These are phyloP conservation scores for Verticillium nubilum DNA, from an alignment of 2,329 filamentous ascomycete genomes.

Conservation along the genomic window DNA sequence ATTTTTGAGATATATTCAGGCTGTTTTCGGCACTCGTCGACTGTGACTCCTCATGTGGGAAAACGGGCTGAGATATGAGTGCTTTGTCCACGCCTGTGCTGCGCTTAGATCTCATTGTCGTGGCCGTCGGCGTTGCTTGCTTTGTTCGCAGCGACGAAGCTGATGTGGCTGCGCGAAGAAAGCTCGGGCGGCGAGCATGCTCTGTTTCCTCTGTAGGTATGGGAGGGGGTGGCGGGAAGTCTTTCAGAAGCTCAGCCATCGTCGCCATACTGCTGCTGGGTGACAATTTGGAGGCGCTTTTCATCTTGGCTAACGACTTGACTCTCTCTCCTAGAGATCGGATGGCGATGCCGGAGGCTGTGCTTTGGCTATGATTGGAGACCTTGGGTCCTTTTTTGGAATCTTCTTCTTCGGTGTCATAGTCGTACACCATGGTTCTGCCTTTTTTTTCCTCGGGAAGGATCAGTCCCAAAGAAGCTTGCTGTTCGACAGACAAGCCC, in stretches of 20 bases:
- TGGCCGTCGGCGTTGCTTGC: slow-evolving; percentile 4
- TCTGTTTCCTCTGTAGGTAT: not conserved
- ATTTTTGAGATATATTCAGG: not conserved
- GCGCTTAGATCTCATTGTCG: slow-evolving; percentile 8
- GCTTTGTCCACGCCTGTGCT: slow-evolving; percentile 8
- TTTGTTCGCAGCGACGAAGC: slow-evolving; percentile 3
- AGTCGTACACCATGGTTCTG: slow-evolving; percentile 8
- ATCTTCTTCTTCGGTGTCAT: slow-evolving; percentile 7
- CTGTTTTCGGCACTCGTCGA: not conserved
- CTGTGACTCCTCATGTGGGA: not conserved
- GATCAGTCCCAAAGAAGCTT: slow-evolving; percentile 9
- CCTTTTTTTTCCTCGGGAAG: slow-evolving; percentile 6
- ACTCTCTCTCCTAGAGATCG: slow-evolving; percentile 3
- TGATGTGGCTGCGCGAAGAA: not conserved
- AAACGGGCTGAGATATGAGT: slow-evolving; percentile 6
- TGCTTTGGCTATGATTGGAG: not conserved
- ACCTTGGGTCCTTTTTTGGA: too few species aligned
- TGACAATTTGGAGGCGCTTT: not conserved
- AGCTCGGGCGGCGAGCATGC: not conserved
- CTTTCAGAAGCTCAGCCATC: not conserved
- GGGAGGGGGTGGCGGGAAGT: not conserved
- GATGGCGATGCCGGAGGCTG: slow-evolving; percentile 5
- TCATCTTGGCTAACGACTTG: slow-evolving; percentile 9
- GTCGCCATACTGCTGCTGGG: not conserved
- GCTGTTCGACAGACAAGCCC: not conserved